Evolutionary conservation across 179 eudicot species (phyloP).

Genomic region (Corrigiola litoralis): DNA sequence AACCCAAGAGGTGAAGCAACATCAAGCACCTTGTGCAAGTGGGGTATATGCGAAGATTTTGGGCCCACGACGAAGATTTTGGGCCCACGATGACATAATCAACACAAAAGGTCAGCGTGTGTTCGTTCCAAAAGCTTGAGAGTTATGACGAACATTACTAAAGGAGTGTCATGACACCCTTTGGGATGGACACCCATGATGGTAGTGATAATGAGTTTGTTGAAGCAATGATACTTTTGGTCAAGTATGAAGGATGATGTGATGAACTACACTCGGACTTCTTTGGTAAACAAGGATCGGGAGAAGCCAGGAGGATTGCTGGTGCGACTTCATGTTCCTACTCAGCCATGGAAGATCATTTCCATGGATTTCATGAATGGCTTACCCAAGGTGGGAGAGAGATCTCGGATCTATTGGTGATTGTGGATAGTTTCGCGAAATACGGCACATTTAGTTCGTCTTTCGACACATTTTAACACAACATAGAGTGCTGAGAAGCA

Average conservation of each 20-base stretch:
- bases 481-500: not conserved
- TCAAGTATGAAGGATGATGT: not conserved
- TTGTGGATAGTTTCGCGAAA: not conserved
- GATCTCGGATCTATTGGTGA: not conserved
- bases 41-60: too few species aligned
- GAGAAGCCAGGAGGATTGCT: not conserved
- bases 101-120: not conserved
- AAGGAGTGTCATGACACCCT: not conserved
- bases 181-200: not conserved
- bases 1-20: too few species aligned
- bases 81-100: not conserved
- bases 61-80: not conserved
- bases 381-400: constrained; percentile 6
- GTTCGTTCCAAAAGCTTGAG: not conserved
- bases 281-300: constrained; percentile 1
- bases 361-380: constrained; percentile 10
- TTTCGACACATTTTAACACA: not conserved
- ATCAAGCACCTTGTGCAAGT: too few species aligned
- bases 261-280: not conserved
- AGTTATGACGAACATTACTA: too few species aligned
- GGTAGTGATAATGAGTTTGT: not conserved
- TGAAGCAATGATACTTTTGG: not conserved
- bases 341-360: not conserved
- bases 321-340: not conserved
- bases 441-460: not conserved